Conservation (phyloP, 441 rosid genomes). For the Adansonia gregorii region DNA sequence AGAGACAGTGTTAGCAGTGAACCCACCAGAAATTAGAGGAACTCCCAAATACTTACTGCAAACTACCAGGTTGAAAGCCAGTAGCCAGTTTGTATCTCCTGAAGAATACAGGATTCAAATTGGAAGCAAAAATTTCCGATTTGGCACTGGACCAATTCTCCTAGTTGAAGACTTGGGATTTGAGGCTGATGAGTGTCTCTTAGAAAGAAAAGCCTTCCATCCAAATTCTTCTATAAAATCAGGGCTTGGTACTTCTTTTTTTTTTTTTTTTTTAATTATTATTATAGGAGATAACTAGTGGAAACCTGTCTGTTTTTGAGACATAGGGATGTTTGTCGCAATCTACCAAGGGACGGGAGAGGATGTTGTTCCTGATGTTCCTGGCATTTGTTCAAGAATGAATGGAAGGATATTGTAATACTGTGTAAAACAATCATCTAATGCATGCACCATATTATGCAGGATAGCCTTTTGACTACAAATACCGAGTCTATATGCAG, state of each 20-base stretch:
- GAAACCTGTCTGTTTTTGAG: conserved; percentile 2
- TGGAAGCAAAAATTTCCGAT: not conserved
- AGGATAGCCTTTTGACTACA: not conserved
- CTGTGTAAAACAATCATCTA: conserved; percentile 10
- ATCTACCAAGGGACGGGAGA: not conserved
- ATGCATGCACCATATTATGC: not conserved
- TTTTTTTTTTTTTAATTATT: not conserved
- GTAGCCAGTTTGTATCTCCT: not conserved
- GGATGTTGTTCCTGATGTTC: not conserved
- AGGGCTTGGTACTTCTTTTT: not conserved
- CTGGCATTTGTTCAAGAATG: not conserved
- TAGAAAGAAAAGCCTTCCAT: not conserved
- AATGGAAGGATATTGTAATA: conserved; percentile 5
- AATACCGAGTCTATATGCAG: not conserved
- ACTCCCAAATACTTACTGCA: not conserved
- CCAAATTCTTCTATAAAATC: not conserved
- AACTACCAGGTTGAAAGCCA: not conserved
- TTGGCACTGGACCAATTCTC: not conserved
- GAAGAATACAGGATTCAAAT: not conserved
- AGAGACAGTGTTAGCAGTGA: not conserved
- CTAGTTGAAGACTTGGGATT: conserved; percentile 1
- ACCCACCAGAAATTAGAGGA: not conserved
- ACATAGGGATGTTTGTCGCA: not conserved
- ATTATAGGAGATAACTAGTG: not conserved
- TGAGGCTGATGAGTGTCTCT: not conserved